A percentile compares a stretch with the other conserved stretches of the same genome.
phyloP scores from a whole-genome alignment of 2,329 filamentous ascomycete genomes.

The Fusarium buharicum region DNA sequence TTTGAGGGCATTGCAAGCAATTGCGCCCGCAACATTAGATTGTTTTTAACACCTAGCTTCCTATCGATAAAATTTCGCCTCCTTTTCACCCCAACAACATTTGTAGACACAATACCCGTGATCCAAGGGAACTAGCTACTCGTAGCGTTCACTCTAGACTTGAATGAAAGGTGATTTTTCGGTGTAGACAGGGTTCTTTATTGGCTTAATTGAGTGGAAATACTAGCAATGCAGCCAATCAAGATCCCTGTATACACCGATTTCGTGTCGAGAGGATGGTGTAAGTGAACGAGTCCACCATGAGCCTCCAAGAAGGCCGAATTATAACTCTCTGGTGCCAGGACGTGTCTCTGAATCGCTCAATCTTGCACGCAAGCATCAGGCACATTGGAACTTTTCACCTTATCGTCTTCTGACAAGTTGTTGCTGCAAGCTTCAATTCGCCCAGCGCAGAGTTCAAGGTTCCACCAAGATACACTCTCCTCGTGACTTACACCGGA shows the following conservation, averaged over 20 bases:
- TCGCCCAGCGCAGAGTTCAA: conserved; percentile 51
- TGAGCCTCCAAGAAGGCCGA: conserved; percentile 51
- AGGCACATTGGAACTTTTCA: conserved; percentile 55
- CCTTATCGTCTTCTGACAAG: conserved; percentile 53
- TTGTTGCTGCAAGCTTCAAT: conserved; percentile 51
- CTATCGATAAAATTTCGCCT: conserved; percentile 26
- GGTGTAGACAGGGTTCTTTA: conserved; percentile 45
- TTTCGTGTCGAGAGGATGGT: conserved; percentile 45
- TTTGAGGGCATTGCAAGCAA: conserved; percentile 10
- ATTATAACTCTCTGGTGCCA: conserved; percentile 55
- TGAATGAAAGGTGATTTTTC: conserved; percentile 40
- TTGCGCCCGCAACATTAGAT: conserved; percentile 14
- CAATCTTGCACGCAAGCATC: conserved; percentile 54
- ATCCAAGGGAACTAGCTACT: conserved; percentile 19
- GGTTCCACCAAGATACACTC: conserved; percentile 53
- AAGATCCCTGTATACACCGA: conserved; percentile 32
- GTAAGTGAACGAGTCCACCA: conserved; percentile 53
- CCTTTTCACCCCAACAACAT: conserved; percentile 12
- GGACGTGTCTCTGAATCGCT: conserved; percentile 53
- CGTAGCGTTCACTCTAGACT: conserved; percentile 26
- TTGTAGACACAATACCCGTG: conserved; percentile 26
- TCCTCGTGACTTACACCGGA: conserved; percentile 54
- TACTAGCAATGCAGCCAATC: conserved; percentile 43
- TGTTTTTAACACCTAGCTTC: conserved; percentile 8
- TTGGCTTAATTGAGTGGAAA: conserved; percentile 45